These are phyloP conservation scores for Heliophila coronopifolia DNA, from an alignment of 441 rosid species.

Conservation along the genomic window DNA sequence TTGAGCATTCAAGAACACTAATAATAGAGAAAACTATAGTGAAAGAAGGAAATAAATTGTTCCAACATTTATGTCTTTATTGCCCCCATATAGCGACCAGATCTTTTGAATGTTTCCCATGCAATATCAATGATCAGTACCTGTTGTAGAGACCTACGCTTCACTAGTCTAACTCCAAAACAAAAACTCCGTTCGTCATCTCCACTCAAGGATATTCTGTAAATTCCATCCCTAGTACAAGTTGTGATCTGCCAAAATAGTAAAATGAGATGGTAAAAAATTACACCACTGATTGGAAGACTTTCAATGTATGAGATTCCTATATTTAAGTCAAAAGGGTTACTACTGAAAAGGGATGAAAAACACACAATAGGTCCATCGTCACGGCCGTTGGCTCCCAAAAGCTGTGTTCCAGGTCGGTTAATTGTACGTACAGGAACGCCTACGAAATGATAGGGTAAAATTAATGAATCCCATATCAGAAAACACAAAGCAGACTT, in stretches of 20 bases:
- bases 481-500: background rate
- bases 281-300: conserved; percentile 8
- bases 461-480: conserved; percentile 7
- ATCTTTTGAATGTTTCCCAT: conserved; percentile 1
- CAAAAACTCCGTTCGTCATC: conserved; percentile 78
- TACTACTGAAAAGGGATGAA: conserved; percentile 17
- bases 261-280: conserved; percentile 8
- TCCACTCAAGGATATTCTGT: conserved; percentile 67
- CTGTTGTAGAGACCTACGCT: conserved; percentile 81
- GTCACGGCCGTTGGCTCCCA: conserved; percentile 96
- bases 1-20: background rate
- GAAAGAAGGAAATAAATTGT: background rate
- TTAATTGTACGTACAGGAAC: conserved; percentile 61
- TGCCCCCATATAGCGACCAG: background rate
- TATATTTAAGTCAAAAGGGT: conserved; percentile 4
- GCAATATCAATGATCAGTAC: conserved; percentile 33
- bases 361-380: conserved; percentile 89
- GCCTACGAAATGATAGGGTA: conserved; percentile 37
- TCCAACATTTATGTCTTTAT: conserved; percentile 5
- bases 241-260: conserved; percentile 56
- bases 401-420: conserved; percentile 83
- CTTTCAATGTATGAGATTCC: conserved; percentile 10
- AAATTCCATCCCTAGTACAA: conserved; percentile 67
- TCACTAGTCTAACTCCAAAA: conserved; percentile 85
- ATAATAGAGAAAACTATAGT: background rate